Conservation (phyloP, 2,329 filamentous ascomycete species). For the Harringtonia lauricola region DNA sequence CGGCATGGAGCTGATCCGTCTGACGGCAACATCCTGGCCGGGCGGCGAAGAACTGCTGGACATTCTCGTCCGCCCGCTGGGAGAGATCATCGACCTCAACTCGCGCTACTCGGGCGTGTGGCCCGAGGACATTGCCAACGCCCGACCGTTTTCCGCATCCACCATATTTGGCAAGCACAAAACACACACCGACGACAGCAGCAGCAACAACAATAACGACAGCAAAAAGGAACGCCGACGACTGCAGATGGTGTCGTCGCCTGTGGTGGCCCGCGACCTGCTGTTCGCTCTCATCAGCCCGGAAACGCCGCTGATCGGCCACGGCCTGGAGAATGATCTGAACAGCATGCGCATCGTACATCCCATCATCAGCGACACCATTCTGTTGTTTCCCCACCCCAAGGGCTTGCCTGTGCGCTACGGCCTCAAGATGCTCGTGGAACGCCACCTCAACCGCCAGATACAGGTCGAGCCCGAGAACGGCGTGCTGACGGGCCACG, state of each 20-base stretch:
- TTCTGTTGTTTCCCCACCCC: conserved; percentile 61
- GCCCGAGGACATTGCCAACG: conserved; percentile 62
- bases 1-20: conserved; percentile 78
- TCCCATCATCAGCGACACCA: conserved; percentile 13
- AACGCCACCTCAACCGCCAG: conserved; percentile 55
- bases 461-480: conserved; percentile 60
- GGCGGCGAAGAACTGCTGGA: conserved; percentile 65
- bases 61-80: conserved; percentile 28
- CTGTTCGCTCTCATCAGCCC: conserved; percentile 68
- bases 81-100: conserved; percentile 37
- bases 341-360: conserved; percentile 42
- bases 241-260: conserved; percentile 66
- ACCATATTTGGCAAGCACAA: background rate
- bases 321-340: conserved; percentile 91
- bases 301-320: conserved; percentile 75
- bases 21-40: conserved; percentile 87
- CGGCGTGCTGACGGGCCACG: conserved; percentile 54
- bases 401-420: conserved; percentile 66
- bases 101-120: conserved; percentile 84
- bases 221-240: conserved; percentile 16
- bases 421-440: conserved; percentile 65
- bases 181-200: background rate
- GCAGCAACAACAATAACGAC: conserved; percentile 2
- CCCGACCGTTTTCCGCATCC: conserved; percentile 40
- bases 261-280: conserved; percentile 61